Evolutionary conservation across 2,329 filamentous ascomycete species (phyloP), one percentile per base, ranked within the genome.

Genomic region (Leptographium lundbergii): DNA sequence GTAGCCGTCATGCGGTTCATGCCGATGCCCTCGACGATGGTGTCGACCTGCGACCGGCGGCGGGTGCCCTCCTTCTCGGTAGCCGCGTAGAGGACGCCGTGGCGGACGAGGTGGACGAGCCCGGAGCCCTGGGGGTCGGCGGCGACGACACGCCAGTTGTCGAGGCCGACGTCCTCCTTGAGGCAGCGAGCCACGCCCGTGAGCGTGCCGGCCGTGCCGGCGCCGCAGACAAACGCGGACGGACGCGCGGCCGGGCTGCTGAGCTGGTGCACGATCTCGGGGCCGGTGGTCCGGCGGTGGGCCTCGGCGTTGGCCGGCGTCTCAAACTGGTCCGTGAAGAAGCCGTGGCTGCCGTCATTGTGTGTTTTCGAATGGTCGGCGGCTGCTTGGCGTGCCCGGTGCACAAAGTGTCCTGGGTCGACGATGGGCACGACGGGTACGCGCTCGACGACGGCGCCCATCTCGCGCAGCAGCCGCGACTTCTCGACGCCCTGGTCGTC

Each of bases 281-380:
- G 94, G 0, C 94, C 94, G 0, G 94, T 99, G 17, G 84, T 82
- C 24, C 80, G 76, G 66, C 86, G 84, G 74, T 99, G 94, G 1
- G 94, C 91, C 53, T 81, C 78, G 80, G 87, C 96, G 72, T 99
- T 99, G 36, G 91, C 89, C 56, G 83, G 77, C 29, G 88, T 92
- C 74, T 99, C 94, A 69, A 99, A 99, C 69, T 99, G 94, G 71
- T 99, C 89, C 0, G 92, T 91, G 69, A 97, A 99, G 73, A 95
- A 91, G 25, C 94, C 94, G 56, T 82, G 78, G 63, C 90, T 92
- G 42, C 76, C 78, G 65, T 82, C 81, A 14, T 71, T 67, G 54
- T 65, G 62, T 10, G 77, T 74, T 0, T 71, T 73, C 0, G 86
- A 88, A 69, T 97, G 91, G 65, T 90, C 85, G 57, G 72, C 72